Percentiles rank a stretch among this genome's conserved stretches.
These are phyloP conservation scores for Dorcoceras hygrometricum DNA, from an alignment of 257 asterid species.

Conservation along the genomic window DNA sequence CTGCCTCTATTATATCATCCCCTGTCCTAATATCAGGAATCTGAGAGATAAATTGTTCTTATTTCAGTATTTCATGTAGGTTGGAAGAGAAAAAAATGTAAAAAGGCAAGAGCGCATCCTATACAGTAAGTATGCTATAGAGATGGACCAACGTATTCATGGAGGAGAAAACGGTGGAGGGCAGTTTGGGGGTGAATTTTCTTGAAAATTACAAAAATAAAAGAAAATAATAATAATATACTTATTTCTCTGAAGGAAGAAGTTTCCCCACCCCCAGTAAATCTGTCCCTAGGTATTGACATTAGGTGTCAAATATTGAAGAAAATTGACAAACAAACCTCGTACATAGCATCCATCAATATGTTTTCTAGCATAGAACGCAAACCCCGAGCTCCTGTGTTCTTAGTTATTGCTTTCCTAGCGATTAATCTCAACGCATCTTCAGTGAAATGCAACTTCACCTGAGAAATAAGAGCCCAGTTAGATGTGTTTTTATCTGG, in stretches of 20 bases:
- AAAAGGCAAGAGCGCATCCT: background rate
- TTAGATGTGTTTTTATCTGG: background rate
- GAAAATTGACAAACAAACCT: conserved; percentile 44
- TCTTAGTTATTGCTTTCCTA: conserved; percentile 76
- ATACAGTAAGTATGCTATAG: background rate
- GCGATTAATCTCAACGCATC: conserved; percentile 88
- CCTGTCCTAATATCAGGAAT: conserved; percentile 92
- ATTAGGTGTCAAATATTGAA: too few species aligned
- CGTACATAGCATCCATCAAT: conserved; percentile 98
- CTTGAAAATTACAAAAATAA: background rate
- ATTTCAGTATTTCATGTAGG: conserved; percentile 3
- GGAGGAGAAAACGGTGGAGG: background rate
- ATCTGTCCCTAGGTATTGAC: background rate
- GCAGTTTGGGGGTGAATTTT: background rate
- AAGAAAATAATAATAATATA: too few species aligned
- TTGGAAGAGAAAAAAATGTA: background rate
- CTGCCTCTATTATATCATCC: conserved; percentile 79
- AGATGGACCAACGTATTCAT: background rate
- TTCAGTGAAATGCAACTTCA: conserved; percentile 81
- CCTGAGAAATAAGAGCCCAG: conserved; percentile 49
- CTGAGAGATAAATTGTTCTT: conserved; percentile 34
- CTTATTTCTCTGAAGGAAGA: background rate
- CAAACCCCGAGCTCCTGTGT: conserved; percentile 95
- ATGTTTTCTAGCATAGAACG: conserved; percentile 83
- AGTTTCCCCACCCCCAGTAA: too few species aligned